These are phyloP conservation scores for Aspergillus piperis DNA, from an alignment of 2,329 filamentous ascomycete genomes.

Conservation along the genomic window DNA sequence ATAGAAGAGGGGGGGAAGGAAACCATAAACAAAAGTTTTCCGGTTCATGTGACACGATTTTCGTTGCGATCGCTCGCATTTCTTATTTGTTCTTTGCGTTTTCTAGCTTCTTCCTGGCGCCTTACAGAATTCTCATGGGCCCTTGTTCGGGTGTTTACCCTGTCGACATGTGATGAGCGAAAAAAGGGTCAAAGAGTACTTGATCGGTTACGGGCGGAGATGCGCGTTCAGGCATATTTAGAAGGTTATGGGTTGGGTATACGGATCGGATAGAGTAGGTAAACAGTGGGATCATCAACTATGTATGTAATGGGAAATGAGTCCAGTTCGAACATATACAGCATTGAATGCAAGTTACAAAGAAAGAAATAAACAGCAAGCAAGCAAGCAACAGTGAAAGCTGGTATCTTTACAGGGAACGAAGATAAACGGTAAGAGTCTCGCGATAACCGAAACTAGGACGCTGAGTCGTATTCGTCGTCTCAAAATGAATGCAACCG, in stretches of 20 bases:
- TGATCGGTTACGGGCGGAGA: neutral
- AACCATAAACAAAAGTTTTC: neutral
- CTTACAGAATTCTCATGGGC: neutral
- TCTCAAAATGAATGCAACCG: neutral
- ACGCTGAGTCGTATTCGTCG: slow-evolving; percentile 9
- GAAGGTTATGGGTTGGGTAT: neutral
- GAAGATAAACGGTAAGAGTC: slow-evolving; percentile 8
- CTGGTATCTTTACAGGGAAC: slow-evolving; percentile 20
- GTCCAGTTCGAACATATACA: slow-evolving; percentile 3
- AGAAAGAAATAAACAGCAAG: slow-evolving; percentile 3
- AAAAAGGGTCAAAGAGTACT: neutral
- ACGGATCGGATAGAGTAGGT: neutral
- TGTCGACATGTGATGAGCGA: neutral
- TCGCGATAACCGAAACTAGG: slow-evolving; percentile 1
- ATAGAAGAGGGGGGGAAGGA: neutral
- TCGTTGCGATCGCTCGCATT: neutral
- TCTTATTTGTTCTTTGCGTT: neutral
- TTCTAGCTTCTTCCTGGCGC: neutral
- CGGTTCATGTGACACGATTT: slow-evolving; percentile 9
- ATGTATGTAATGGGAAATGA: neutral
- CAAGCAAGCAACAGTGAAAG: slow-evolving; percentile 3
- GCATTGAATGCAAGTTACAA: slow-evolving; percentile 1
- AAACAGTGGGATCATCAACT: neutral
- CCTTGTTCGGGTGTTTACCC: neutral
- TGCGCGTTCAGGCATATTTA: neutral